Conservation (phyloP, 495 filamentous ascomycete species). For the Thermothielavioides terrestris region DNA sequence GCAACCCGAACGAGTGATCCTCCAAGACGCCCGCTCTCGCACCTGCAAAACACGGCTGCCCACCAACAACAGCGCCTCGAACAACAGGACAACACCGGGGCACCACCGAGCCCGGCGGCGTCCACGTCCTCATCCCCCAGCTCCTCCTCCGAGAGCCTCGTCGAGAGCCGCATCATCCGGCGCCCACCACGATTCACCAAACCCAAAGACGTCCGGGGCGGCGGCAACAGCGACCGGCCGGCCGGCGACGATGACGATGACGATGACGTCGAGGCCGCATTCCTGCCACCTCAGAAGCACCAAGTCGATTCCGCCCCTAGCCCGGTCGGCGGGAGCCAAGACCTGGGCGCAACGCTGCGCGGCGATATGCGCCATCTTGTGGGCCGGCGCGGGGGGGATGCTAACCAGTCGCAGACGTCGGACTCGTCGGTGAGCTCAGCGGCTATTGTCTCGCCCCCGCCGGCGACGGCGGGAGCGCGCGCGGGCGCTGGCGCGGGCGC, state of each 20-base stretch:
- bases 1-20: constrained; percentile 11
- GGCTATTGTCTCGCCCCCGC: constrained; percentile 26
- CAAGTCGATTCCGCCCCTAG: constrained; percentile 1
- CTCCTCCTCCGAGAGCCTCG: constrained; percentile 36
- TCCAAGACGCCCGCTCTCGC: constrained; percentile 25
- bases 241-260: constrained; percentile 35
- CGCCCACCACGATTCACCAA: constrained; percentile 50
- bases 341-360: constrained; percentile 54
- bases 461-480: constrained; percentile 1
- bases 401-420: constrained; percentile 33
- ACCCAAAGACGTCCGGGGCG: constrained; percentile 20
- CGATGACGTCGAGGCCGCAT: constrained; percentile 57
- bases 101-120: constrained; percentile 28
- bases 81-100: constrained; percentile 14
- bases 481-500: background rate
- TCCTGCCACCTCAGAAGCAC: constrained; percentile 48
- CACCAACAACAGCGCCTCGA: constrained; percentile 3
- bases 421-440: constrained; percentile 57
- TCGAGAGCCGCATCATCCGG: constrained; percentile 47
- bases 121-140: constrained; percentile 21
- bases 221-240: background rate
- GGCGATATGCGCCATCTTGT: constrained; percentile 34
- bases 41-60: constrained; percentile 21
- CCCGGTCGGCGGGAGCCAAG: constrained; percentile 26
- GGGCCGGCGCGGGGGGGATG: background rate